Conservation (phyloP, 73 alveolate genomes). For the Symbiodinium natans region DNA sequence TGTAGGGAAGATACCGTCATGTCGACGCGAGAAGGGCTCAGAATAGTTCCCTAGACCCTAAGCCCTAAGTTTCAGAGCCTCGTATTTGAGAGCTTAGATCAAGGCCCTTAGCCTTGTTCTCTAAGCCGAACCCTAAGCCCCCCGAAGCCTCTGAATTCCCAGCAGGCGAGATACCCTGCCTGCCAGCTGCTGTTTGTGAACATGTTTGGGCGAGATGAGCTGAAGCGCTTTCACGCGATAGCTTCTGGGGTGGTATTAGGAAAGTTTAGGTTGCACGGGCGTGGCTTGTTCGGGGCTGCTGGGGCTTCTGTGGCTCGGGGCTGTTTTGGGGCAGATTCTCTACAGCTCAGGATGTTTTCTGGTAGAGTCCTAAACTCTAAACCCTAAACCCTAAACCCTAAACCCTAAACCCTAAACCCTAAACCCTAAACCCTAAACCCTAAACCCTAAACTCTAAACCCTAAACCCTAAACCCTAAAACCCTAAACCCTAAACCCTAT, state of each 20-base stretch:
- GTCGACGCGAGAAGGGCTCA: too few relatives aligned
- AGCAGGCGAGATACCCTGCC: not conserved
- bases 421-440: not conserved
- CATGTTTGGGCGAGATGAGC: not conserved
- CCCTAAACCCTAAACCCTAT: not conserved
- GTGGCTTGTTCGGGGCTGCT: not conserved
- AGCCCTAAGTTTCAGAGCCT: too few relatives aligned
- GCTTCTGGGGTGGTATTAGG: not conserved
- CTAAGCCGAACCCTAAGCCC: not conserved
- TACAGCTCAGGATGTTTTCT: too few relatives aligned
- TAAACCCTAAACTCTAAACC: not conserved
- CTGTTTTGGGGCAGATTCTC: not conserved
- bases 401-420: not conserved
- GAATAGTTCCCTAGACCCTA: too few relatives aligned
- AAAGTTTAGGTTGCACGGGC: not conserved
- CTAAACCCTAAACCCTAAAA: not conserved
- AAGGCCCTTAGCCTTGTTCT: too few relatives aligned
- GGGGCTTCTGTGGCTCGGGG: not conserved
- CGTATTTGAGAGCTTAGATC: too few relatives aligned
- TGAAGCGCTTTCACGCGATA: not conserved
- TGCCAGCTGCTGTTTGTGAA: conserved; percentile 1
- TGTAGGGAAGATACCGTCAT: too few relatives aligned
- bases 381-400: not conserved
- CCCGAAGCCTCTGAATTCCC: not conserved
- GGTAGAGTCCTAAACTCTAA: too few relatives aligned